Evolutionary conservation across 805 yeast species (phyloP), one percentile per base, ranked within the genome.

Genomic region (Suhomyces xylopsoci): DNA sequence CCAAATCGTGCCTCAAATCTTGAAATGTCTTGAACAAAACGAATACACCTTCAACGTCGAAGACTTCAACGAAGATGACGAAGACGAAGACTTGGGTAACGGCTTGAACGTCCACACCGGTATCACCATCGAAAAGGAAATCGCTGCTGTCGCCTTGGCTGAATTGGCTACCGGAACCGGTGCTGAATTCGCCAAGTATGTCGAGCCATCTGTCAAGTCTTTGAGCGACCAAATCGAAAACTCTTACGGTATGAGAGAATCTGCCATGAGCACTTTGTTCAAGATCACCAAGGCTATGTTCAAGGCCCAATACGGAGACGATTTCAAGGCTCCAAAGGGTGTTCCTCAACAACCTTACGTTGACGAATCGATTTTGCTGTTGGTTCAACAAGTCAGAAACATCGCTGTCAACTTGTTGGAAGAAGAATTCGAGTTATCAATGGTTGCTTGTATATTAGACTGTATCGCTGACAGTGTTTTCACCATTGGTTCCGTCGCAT

Each of bases 91-190:
- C 48, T 67, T 83, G 52, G 84, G 81, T 55, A 87, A 87, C 63
- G 87, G 87, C 56, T 77, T 90, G 71, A 87, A 89, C 61, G 91
- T 94, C 58, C 92, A 91, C 80, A 88, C 97, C 49, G 97, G 97
- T 77, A 83, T 94, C 62, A 90, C 97, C 59, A 87, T 89, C 62
- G 99, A 93, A 75, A 93, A 93, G 74, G 97, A 92, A 74, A 89
- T 90, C 59, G 97, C 97, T n/a, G 81, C 92, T 45, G 90, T 90
- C 64, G 94, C 97, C 7, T 74, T 91, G 60, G 83, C 89, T 48
- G 98, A 94, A 67, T 81, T 92, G 67, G 96, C 97, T 49, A 71
- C 81, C 51, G 97, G 96, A 62, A 88, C 97, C 47, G 88, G 91
- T 65, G 85, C 82, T 53, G 84, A 84, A 50, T 91, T 93, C 73